Evolutionary conservation across 495 filamentous ascomycete species (phyloP).

Genomic region (Aspergillus wentii): DNA sequence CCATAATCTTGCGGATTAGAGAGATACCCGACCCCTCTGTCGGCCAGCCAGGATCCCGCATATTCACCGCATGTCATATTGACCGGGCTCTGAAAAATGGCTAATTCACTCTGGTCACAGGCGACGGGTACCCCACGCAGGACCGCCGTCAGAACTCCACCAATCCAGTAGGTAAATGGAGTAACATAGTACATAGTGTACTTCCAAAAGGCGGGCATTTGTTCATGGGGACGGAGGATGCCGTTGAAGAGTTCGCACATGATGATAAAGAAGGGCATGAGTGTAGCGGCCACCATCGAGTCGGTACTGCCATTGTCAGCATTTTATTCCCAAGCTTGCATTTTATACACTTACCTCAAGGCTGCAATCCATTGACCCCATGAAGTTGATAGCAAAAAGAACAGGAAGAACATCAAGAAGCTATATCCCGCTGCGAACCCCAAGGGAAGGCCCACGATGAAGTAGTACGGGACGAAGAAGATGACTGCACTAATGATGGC

Average conservation of each 20-base stretch:
- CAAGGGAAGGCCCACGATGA: constrained; percentile 58
- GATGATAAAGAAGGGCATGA: constrained; percentile 67
- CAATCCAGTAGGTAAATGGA: constrained; percentile 80
- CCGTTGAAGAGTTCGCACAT: constrained; percentile 63
- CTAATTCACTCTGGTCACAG: constrained; percentile 56
- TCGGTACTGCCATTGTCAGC: constrained; percentile 43
- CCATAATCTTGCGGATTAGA: constrained; percentile 26
- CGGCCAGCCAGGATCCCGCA: constrained; percentile 58
- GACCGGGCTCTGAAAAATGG: constrained; percentile 54
- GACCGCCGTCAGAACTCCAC: constrained; percentile 69
- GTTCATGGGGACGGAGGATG: constrained; percentile 69
- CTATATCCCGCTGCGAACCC: constrained; percentile 66
- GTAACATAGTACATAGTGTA: constrained; percentile 75
- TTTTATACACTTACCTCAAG: constrained; percentile 48
- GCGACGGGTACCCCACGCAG: constrained; percentile 57
- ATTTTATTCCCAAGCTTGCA: background rate
- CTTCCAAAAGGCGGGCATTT: constrained; percentile 78
- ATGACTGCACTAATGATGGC: constrained; percentile 61
- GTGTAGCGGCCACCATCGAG: constrained; percentile 62
- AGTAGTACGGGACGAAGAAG: constrained; percentile 74
- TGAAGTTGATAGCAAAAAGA: constrained; percentile 71
- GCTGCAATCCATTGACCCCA: constrained; percentile 68
- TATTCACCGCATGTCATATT: constrained; percentile 67
- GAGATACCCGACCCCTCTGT: constrained; percentile 64
- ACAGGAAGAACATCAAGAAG: constrained; percentile 77